Conservation (phyloP, 352 stramenopile species). For the Phytopythium kandeliae region DNA sequence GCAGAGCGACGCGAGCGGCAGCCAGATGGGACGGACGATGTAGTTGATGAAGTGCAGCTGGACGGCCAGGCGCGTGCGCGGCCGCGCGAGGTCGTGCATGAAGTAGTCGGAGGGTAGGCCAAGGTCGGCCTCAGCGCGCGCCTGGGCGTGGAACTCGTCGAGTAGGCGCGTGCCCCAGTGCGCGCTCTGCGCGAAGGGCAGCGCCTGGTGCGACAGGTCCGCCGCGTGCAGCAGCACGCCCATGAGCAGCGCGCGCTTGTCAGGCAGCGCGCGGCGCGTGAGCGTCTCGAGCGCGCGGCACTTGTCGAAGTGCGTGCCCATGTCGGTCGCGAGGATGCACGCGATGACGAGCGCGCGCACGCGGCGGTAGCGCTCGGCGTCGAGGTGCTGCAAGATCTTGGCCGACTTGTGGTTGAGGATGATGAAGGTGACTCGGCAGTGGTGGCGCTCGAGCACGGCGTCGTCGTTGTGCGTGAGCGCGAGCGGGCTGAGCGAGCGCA, state of each 20-base stretch:
- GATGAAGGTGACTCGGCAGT: slow-evolving; percentile 65
- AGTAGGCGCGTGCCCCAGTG: slow-evolving; percentile 58
- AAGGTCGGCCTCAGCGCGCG: slow-evolving; percentile 39
- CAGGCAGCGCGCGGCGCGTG: slow-evolving; percentile 43
- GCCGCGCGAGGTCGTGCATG: slow-evolving; percentile 60
- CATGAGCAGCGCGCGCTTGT: slow-evolving; percentile 57
- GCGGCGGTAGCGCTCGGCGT: slow-evolving; percentile 40
- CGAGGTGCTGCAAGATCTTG: slow-evolving; percentile 65
- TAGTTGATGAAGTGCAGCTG: slow-evolving; percentile 78
- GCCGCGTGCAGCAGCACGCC: slow-evolving; percentile 64
- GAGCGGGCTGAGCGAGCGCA: slow-evolving; percentile 62
- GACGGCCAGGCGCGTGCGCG: slow-evolving; percentile 46
- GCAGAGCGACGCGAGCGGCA: slow-evolving; percentile 50
- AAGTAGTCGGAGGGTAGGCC: slow-evolving; percentile 54
- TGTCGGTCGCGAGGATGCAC: slow-evolving; percentile 76
- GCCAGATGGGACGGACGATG: slow-evolving; percentile 67
- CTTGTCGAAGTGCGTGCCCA: slow-evolving; percentile 72
- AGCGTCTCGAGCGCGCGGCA: slow-evolving; percentile 60
- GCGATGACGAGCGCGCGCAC: slow-evolving; percentile 59
- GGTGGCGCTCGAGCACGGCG: slow-evolving; percentile 79
- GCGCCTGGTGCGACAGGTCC: slow-evolving; percentile 57
- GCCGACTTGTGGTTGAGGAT: slow-evolving; percentile 70
- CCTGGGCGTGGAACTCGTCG: slow-evolving; percentile 73
- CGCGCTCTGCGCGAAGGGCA: slow-evolving; percentile 37
- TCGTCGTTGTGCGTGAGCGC: slow-evolving; percentile 81